These are phyloP conservation scores for Acacia acuminata DNA, from an alignment of 306 rosid genomes.

Conservation along the genomic window DNA sequence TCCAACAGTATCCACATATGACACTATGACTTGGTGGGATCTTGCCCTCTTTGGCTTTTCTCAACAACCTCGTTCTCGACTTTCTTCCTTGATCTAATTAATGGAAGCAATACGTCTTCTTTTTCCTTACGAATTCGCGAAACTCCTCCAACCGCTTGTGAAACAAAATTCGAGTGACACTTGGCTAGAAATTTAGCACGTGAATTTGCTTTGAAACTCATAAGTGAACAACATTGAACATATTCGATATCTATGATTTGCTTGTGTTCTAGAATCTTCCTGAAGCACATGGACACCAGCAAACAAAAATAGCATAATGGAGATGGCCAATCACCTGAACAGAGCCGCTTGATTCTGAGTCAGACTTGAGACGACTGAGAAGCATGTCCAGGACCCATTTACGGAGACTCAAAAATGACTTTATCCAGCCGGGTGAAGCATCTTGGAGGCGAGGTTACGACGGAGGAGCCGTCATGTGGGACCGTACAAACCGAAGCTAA, in stretches of 20 bases:
- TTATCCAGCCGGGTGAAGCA: not conserved
- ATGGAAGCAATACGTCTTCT: not conserved
- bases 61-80: not conserved
- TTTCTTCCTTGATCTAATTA: not conserved
- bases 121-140: not conserved
- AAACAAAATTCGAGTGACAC: not conserved
- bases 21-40: not conserved
- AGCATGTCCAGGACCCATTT: not conserved
- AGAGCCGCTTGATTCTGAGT: not conserved
- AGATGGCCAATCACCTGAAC: not conserved
- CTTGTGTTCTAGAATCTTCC: not conserved
- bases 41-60: not conserved
- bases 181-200: not conserved
- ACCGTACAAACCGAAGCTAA: not conserved
- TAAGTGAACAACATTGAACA: not conserved
- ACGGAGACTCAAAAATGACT: not conserved
- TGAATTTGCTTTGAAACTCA: not conserved
- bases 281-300: not conserved
- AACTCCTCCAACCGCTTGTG: not conserved
- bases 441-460: not conserved
- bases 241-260: not conserved
- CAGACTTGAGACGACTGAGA: not conserved
- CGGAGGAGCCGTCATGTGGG: not conserved
- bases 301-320: not conserved
- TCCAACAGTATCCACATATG: not conserved